Percentiles rank a stretch among this genome's conserved stretches.
phyloP scores from a whole-genome alignment of 2,329 filamentous ascomycete genomes.

The Cercospora berteroae region DNA sequence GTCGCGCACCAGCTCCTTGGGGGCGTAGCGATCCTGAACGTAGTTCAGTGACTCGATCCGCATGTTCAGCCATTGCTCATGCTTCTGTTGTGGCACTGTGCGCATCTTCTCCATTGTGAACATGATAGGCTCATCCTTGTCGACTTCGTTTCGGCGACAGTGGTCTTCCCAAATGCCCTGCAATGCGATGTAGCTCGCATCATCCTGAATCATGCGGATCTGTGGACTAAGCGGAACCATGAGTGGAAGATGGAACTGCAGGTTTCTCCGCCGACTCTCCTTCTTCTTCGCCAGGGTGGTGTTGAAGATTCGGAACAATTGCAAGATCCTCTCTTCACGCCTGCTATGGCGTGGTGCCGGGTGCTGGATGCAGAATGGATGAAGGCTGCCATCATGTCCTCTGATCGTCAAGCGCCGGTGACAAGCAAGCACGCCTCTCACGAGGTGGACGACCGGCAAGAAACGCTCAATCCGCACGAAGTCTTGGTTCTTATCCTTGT shows the following conservation, averaged over 20 bases:
- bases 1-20: slow-evolving; percentile 74
- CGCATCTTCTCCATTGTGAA: slow-evolving; percentile 95
- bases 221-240: slow-evolving; percentile 95
- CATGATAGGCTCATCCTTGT: slow-evolving; percentile 91
- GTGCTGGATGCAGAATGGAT: slow-evolving; percentile 94
- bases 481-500: slow-evolving; percentile 98
- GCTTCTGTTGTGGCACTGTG: slow-evolving; percentile 62
- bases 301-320: slow-evolving; percentile 97
- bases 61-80: slow-evolving; percentile 50
- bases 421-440: slow-evolving; percentile 85
- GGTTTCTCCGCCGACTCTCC: slow-evolving; percentile 85
- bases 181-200: slow-evolving; percentile 87
- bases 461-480: slow-evolving; percentile 97
- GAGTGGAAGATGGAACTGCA: slow-evolving; percentile 92
- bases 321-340: slow-evolving; percentile 89
- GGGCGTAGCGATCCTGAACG: slow-evolving; percentile 91
- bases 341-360: slow-evolving; percentile 89
- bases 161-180: slow-evolving; percentile 97
- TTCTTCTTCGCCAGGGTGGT: slow-evolving; percentile 88
- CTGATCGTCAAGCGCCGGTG: slow-evolving; percentile 93
- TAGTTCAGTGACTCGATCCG: slow-evolving; percentile 85
- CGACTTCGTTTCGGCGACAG: slow-evolving; percentile 79
- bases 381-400: slow-evolving; percentile 94
- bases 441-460: slow-evolving; percentile 88
- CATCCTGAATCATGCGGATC: slow-evolving; percentile 93